Base-by-base conservation (phyloP, 805 yeast species). In the Wickerhamomyces xylosicus region DNA sequence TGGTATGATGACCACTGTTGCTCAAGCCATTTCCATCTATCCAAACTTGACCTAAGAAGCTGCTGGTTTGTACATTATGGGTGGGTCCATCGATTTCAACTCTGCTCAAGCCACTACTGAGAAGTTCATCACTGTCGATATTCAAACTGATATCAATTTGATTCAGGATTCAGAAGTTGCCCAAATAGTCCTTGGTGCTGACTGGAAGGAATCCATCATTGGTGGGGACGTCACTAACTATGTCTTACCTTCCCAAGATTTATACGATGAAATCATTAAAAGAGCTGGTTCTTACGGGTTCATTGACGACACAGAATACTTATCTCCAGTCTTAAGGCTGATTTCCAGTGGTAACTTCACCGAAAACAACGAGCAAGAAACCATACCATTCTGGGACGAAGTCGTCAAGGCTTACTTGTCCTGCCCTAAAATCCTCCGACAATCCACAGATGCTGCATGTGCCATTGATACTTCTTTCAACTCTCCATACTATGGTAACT, bases 91-190 rank as follows among this genome's bases (percentile, higher is more conserved):
- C 38, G 71, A 66, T 49, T 58, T 48, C 33, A 69, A 64, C 48
- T 59, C 57, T 38, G 63, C 61, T 4, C 62, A 59, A 37, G 64
- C 60, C 25, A 46, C 50, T 14, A 61, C 59, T 32, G 36, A 48
- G 29, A 13, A 15, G 16, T 41, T 59, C 22, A 53, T 58, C 33
- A 50, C 59, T 18, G 55, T 58, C 36, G 69, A 65, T 44, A 53
- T 64, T 45, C 61, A 62, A 53, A 62, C 68, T 31, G 70, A 66
- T 45, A 62, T 66, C 51, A 64, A 66, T 51, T 48, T 64, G 37
- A 63, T 64, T 42, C 62, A 61, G 45, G 71, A 65, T 46, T 69
- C 71, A 13, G 71, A 65, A 49, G 70, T 66, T 15, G 69, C 71
- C 27, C 67, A 64, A 47, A 63, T 62, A 10, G 65, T 58, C n/a